A percentile compares a stretch with the other conserved stretches of the same genome.
Evolutionary conservation across 2,329 filamentous ascomycete species (phyloP).

Genomic region (Dactylellina haptotyla): DNA sequence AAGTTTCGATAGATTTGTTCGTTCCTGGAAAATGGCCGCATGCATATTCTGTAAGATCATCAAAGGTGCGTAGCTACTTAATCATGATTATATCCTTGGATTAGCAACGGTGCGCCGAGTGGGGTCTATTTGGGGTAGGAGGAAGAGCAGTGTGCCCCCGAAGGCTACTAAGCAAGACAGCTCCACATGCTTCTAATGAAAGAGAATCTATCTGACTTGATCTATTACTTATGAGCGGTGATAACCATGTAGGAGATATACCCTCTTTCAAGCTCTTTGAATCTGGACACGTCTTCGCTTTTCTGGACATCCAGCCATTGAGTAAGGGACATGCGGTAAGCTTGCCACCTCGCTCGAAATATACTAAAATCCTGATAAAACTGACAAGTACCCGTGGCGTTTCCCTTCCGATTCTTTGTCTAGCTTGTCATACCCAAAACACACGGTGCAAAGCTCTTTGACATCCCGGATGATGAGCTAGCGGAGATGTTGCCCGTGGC

Average conservation of each 20-base stretch:
- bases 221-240: no score
- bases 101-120: background rate
- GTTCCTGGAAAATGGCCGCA: conserved; percentile 63
- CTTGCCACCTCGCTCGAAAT: conserved; percentile 22
- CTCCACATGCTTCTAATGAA: no score
- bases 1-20: no score
- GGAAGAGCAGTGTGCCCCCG: no score
- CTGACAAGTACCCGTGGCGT: background rate
- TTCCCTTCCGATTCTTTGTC: conserved; percentile 78
- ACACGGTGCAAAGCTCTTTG: conserved; percentile 89
- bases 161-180: no score
- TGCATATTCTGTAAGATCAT: conserved; percentile 99
- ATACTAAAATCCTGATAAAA: no score
- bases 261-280: conserved; percentile 97
- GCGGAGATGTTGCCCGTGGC: conserved; percentile 84
- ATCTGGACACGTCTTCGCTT: conserved; percentile 90
- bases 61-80: conserved; percentile 70
- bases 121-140: background rate
- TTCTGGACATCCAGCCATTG: conserved; percentile 93
- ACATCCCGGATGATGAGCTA: conserved; percentile 91
- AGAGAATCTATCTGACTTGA: no score
- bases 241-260: conserved; percentile 76
- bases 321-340: conserved; percentile 87
- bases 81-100: background rate
- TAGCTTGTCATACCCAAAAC: conserved; percentile 96